Evolutionary conservation across 2,329 filamentous ascomycete genomes (phyloP), one percentile per base, ranked within the genome.

Genomic region (Chaetomiaceae sp.): DNA sequence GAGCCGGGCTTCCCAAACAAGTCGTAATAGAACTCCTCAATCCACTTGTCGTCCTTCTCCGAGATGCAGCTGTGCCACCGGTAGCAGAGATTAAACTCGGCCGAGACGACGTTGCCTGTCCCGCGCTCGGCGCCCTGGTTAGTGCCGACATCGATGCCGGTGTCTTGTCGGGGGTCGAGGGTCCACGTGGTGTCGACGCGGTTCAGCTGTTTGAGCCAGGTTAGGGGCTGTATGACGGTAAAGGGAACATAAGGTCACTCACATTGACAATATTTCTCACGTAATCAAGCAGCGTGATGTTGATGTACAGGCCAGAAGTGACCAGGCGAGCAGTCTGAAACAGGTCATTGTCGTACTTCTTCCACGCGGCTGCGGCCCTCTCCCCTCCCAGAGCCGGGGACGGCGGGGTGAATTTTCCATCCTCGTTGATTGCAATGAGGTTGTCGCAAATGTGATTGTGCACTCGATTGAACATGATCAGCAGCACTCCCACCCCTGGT

Each of bases 1-100:
- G 76, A 64, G 13, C 78, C 70, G 52, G 83, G 71, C 67, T 84
- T 82, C 44, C 78, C 77, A 58, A 90, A 83, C 1, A 89, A 67
- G 37, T 80, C 71, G 1, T 72, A 67, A 64, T 87, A 90, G 56
- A 88, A 77, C 11, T 85, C 75, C 61, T 90, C 78, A 20, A 89
- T 86, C 89, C 89, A 95, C 59, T 84, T 77, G 64, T 94, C 89
- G 62, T 95, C 90, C 58, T 81, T 83, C 53, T 82, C 79, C 1
- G 73, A 81, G 61, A 94, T 87, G 61, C 86, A 84, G 3, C 88
- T 89, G 72, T 95, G 89, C 89, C 89, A 95, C 58, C 89, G 79
- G 68, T 95, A 95, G 60, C 87, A 86, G 9, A 95, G 76, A 65
- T 94, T 95, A 75, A 95, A 95, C 71, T 95, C 90, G 3, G 87